Evolutionary conservation across 495 filamentous ascomycete species (phyloP).

Genomic region (Daldinia grandis): DNA sequence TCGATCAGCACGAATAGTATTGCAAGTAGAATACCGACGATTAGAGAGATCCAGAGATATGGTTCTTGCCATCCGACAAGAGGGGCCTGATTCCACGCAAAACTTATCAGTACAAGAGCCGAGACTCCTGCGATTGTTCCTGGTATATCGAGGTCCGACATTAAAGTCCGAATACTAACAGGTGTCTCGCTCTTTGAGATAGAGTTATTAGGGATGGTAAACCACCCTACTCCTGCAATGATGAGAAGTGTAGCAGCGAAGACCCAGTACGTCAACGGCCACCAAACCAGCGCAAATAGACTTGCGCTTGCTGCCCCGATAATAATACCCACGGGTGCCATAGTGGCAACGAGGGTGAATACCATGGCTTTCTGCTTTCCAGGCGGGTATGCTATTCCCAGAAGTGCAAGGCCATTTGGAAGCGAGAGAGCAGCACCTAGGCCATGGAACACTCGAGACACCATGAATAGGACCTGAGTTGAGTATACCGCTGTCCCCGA

Average conservation of each 20-base stretch:
- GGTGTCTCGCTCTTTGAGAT: constrained; percentile 35
- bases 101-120: constrained; percentile 63
- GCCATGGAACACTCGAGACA: constrained; percentile 60
- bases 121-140: constrained; percentile 59
- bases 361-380: constrained; percentile 60
- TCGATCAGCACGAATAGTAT: constrained; percentile 61
- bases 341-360: constrained; percentile 61
- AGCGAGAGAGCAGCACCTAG: constrained; percentile 62
- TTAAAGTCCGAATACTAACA: constrained; percentile 41
- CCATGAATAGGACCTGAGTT: constrained; percentile 53
- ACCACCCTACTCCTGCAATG: constrained; percentile 55
- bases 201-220: constrained; percentile 31
- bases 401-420: constrained; percentile 59
- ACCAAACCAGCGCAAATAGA: constrained; percentile 63
- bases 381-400: constrained; percentile 53
- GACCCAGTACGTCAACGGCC: constrained; percentile 71
- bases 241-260: constrained; percentile 54
- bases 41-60: constrained; percentile 59
- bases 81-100: constrained; percentile 66
- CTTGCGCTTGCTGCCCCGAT: constrained; percentile 56
- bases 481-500: constrained; percentile 58
- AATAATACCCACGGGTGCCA: constrained; percentile 58
- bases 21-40: constrained; percentile 59
- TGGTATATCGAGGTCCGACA: constrained; percentile 56
- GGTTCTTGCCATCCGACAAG: constrained; percentile 62